Conservation (phyloP, 108 stramenopile genomes). For the Nitzschia sp. region DNA sequence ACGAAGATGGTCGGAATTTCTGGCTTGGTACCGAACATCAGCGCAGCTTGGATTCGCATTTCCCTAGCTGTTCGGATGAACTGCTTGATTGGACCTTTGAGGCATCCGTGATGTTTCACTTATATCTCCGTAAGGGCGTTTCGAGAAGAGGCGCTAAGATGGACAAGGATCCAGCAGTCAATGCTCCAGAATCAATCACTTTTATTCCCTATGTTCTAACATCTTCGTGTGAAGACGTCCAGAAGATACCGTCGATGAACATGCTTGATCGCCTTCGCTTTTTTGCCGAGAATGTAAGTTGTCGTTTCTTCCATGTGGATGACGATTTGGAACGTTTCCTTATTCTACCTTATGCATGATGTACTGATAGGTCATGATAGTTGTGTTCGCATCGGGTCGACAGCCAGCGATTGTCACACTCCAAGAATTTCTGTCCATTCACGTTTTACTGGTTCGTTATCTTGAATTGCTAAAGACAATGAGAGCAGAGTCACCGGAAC, state of each 20-base stretch:
- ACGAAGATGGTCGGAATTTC: neutral
- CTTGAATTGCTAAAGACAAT: neutral
- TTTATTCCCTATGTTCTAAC: neutral
- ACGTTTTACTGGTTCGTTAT: neutral
- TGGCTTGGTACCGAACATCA: neutral
- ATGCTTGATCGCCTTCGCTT: neutral
- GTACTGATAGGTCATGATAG: neutral
- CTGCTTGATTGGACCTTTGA: slow-evolving; percentile 33
- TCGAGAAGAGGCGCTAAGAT: neutral
- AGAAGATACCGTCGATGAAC: neutral
- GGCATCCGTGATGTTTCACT: slow-evolving; percentile 8
- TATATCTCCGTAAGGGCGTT: neutral
- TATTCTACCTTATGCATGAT: too few relatives aligned
- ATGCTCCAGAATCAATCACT: neutral
- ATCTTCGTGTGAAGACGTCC: neutral
- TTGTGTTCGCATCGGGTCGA: neutral
- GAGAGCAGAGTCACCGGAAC: neutral
- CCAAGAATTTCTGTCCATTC: neutral
- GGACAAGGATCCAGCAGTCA: neutral
- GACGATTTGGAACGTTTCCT: too few relatives aligned
- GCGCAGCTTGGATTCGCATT: neutral
- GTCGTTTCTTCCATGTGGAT: too few relatives aligned
- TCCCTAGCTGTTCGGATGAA: slow-evolving; percentile 35
- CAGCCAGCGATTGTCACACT: slow-evolving; percentile 1
- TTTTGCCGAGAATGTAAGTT: slow-evolving; percentile 14